These are phyloP conservation scores for Leishmania gerbilli DNA, from an alignment of 208 protist genomes.

Conservation along the genomic window DNA sequence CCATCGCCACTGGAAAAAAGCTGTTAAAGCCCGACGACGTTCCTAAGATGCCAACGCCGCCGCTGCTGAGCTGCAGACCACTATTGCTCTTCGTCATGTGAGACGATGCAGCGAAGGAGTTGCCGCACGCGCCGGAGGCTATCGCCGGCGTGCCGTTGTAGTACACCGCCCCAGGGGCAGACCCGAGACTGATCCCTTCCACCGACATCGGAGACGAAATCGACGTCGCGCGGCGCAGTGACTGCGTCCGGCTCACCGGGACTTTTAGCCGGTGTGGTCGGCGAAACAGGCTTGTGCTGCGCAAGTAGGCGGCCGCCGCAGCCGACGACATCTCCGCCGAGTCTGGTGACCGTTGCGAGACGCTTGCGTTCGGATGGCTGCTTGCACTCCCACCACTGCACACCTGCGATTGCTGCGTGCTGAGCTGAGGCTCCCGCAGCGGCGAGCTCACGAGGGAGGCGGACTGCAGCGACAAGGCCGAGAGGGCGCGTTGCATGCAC, in stretches of 20 bases:
- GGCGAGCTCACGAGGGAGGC: conserved; percentile 25
- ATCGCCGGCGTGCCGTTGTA: background rate
- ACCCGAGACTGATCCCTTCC: conserved; percentile 3
- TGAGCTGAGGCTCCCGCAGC: conserved; percentile 16
- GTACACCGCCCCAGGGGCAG: background rate
- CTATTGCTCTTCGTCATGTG: conserved; percentile 8
- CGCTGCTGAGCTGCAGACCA: background rate
- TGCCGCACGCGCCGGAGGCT: conserved; percentile 1
- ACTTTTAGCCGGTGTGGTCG: conserved; percentile 38
- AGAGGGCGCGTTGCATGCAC: conserved; percentile 19
- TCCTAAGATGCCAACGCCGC: conserved; percentile 4
- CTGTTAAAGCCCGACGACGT: conserved; percentile 3
- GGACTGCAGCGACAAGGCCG: conserved; percentile 18
- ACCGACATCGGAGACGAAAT: conserved; percentile 19
- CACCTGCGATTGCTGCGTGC: conserved; percentile 6
- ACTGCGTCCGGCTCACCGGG: conserved; percentile 39
- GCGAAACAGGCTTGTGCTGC: conserved; percentile 40
- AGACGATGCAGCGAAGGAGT: background rate
- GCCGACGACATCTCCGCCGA: conserved; percentile 31
- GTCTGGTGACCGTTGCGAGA: conserved; percentile 21
- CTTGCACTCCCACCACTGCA: conserved; percentile 16
- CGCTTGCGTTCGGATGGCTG: conserved; percentile 21
- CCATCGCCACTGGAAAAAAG: conserved; percentile 4
- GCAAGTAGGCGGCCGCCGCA: conserved; percentile 30
- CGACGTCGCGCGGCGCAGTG: conserved; percentile 28